phyloP scores from a whole-genome alignment of 306 rosid genomes.

The Lathyrus sativus region DNA sequence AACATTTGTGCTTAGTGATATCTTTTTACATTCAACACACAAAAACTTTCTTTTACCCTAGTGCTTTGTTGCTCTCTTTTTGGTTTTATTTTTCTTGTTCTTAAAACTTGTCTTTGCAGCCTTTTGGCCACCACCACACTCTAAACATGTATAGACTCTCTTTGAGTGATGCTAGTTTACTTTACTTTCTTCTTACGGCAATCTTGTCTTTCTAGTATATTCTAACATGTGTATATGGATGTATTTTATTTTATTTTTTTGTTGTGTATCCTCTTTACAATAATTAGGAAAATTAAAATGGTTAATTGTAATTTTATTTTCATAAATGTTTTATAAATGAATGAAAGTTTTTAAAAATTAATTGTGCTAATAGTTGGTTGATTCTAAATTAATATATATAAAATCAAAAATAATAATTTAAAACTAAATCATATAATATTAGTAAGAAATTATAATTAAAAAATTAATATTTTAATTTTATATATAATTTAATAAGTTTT shows the following conservation, averaged over 20 bases:
- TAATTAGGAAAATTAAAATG: too few relatives aligned
- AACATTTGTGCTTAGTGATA: constrained; percentile 51
- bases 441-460: too few relatives aligned
- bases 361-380: too few relatives aligned
- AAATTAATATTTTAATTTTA: too few relatives aligned
- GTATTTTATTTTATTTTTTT: not conserved
- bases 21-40: constrained; percentile 46
- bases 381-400: too few relatives aligned
- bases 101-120: constrained; percentile 23
- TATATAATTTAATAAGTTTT: too few relatives aligned
- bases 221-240: constrained; percentile 6
- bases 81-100: constrained; percentile 40
- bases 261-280: not conserved
- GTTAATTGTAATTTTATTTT: too few relatives aligned
- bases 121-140: constrained; percentile 56
- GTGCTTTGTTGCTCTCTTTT: constrained; percentile 63
- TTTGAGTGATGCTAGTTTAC: constrained; percentile 53
- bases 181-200: constrained; percentile 93
- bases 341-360: too few relatives aligned
- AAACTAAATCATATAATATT: too few relatives aligned
- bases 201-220: constrained; percentile 28
- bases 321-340: too few relatives aligned
- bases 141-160: constrained; percentile 51
- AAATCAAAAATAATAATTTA: too few relatives aligned
- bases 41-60: constrained; percentile 50